phyloP scores from a whole-genome alignment of 169 alveolate genomes.

The Eimeria tenella region DNA sequence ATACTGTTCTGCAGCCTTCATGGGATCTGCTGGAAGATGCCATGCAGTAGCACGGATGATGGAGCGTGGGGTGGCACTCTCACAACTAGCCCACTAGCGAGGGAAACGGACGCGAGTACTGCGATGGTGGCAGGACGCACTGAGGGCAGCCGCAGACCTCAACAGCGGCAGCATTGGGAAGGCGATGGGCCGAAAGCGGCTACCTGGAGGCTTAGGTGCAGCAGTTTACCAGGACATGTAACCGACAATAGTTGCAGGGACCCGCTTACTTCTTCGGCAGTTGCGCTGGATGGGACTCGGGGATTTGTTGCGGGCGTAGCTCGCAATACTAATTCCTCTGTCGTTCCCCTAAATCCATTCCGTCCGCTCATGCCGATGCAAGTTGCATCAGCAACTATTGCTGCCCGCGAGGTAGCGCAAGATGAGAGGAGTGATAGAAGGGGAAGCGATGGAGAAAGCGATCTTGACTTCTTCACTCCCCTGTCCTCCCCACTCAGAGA shows the following conservation, averaged over 20 bases:
- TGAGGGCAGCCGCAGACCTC: constrained; percentile 21
- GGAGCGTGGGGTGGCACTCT: constrained; percentile 62
- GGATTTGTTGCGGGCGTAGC: not conserved
- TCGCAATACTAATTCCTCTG: not conserved
- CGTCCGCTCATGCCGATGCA: constrained; percentile 44
- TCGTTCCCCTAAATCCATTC: not conserved
- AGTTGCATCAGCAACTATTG: constrained; percentile 29
- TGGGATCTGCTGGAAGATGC: constrained; percentile 35
- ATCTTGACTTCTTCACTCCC: constrained; percentile 56
- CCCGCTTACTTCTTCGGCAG: not conserved
- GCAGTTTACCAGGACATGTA: not conserved
- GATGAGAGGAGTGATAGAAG: not conserved
- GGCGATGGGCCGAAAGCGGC: not conserved
- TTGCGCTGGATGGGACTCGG: not conserved
- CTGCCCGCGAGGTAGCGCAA: constrained; percentile 43
- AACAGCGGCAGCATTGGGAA: constrained; percentile 1
- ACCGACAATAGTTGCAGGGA: not conserved
- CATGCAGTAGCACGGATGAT: constrained; percentile 71
- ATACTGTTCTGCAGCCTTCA: not conserved
- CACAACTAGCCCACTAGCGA: constrained; percentile 30
- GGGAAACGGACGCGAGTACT: not conserved
- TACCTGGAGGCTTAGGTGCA: not conserved
- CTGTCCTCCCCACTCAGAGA: constrained; percentile 65
- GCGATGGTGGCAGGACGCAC: constrained; percentile 10
- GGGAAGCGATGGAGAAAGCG: constrained; percentile 36